Evolutionary conservation across 2,329 filamentous ascomycete species (phyloP).

Genomic region (Trichoderma sp.): DNA sequence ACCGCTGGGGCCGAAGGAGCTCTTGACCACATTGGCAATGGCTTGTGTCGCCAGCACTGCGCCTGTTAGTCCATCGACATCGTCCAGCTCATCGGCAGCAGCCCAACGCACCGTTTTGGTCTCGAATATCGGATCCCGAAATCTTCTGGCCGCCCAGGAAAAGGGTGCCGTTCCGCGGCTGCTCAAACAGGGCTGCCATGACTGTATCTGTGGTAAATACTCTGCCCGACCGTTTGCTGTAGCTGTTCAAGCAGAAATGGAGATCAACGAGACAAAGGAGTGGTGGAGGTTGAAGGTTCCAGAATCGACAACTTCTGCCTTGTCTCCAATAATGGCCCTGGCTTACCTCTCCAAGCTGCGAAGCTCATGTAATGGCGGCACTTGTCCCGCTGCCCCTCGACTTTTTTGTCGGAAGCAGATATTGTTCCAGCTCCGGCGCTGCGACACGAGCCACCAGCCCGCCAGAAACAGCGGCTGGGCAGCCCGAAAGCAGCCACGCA

Average conservation of each 20-base stretch:
- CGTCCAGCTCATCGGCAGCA: slow-evolving; percentile 27
- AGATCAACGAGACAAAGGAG: slow-evolving; percentile 5
- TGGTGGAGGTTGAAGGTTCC: slow-evolving; percentile 18
- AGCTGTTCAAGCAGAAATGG: slow-evolving; percentile 9
- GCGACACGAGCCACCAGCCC: slow-evolving; percentile 2
- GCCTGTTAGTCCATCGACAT: slow-evolving; percentile 29
- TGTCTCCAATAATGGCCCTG: slow-evolving; percentile 18
- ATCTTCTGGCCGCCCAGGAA: slow-evolving; percentile 98
- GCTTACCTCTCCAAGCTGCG: slow-evolving; percentile 26
- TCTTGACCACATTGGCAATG: slow-evolving; percentile 98
- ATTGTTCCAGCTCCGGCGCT: slow-evolving; percentile 36
- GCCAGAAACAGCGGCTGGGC: neutral
- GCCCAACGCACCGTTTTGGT: slow-evolving; percentile 76
- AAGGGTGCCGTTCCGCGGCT: slow-evolving; percentile 90
- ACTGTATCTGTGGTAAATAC: slow-evolving; percentile 35
- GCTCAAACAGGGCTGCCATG: slow-evolving; percentile 97
- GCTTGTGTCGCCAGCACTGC: slow-evolving; percentile 90
- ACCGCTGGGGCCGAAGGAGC: slow-evolving; percentile 94
- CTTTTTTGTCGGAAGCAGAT: slow-evolving; percentile 37
- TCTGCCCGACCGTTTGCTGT: slow-evolving; percentile 23
- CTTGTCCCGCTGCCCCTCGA: slow-evolving; percentile 34
- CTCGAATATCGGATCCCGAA: slow-evolving; percentile 91
- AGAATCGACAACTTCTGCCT: slow-evolving; percentile 28
- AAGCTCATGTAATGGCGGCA: slow-evolving; percentile 30
- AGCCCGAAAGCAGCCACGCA: neutral